These are phyloP conservation scores for Trametes maxima DNA, from an alignment of 768 basidiomycete genomes.

Conservation along the genomic window DNA sequence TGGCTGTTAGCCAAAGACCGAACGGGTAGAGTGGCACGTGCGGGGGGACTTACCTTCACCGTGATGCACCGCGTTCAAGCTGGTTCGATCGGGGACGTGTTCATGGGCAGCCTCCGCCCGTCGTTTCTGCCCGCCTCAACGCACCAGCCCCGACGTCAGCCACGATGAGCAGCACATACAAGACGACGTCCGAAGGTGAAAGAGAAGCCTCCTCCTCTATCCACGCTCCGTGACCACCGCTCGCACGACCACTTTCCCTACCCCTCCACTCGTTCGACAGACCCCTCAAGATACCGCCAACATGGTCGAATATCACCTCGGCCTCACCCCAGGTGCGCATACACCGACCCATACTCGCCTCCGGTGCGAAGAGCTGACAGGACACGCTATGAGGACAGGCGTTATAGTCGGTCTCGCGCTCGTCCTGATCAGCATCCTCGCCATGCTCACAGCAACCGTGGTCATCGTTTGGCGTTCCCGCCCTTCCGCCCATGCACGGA, in stretches of 20 bases:
- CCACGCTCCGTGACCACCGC: not conserved
- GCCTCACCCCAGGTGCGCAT: constrained; percentile 18
- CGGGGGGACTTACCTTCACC: not conserved
- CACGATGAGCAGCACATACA: constrained; percentile 7
- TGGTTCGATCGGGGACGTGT: not conserved
- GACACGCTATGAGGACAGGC: not conserved
- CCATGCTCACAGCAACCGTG: constrained; percentile 21
- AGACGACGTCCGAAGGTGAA: not conserved
- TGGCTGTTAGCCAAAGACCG: no score
- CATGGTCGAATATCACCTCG: constrained; percentile 19
- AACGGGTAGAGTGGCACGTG: not conserved
- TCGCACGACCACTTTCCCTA: not conserved
- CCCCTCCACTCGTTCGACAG: not conserved
- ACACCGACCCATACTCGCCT: not conserved
- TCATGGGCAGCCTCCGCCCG: not conserved
- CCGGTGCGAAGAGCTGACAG: not conserved
- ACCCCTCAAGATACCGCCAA: not conserved
- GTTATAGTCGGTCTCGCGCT: constrained; percentile 19
- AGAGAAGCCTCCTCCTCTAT: not conserved
- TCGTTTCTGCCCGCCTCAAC: not conserved
- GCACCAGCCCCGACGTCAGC: constrained; percentile 8
- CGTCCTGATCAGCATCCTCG: constrained; percentile 12
- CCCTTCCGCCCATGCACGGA: constrained; percentile 7
- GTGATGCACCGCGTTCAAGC: not conserved
- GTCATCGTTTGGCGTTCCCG: constrained; percentile 23